Evolutionary conservation across 805 yeast species (phyloP).

Genomic region (Schwanniomyces yamadae): DNA sequence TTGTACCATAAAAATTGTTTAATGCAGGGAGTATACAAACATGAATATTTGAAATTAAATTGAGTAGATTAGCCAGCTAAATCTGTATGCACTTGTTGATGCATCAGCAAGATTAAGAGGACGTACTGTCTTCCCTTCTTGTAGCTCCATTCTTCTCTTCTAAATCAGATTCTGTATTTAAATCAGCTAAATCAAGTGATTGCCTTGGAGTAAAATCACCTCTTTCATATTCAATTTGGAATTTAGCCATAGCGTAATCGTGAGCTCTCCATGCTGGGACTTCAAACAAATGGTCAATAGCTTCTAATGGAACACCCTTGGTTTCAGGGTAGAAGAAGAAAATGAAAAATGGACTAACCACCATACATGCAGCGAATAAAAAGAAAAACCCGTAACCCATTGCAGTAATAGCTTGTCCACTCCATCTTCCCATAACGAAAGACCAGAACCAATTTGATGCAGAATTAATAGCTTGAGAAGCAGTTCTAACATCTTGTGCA

Average conservation of each 20-base stretch:
- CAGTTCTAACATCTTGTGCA: constrained; percentile 42
- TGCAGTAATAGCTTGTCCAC: constrained; percentile 42
- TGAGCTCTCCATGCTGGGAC: constrained; percentile 35
- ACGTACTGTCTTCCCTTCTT: constrained; percentile 1
- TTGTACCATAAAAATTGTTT: too few relatives aligned
- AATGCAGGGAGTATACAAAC: too few relatives aligned
- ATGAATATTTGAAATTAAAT: too few relatives aligned
- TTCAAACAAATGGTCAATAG: constrained; percentile 32
- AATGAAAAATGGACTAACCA: constrained; percentile 26
- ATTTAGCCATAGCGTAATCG: constrained; percentile 23
- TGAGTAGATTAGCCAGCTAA: constrained; percentile 5
- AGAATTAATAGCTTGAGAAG: constrained; percentile 44
- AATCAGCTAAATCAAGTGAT: neutral
- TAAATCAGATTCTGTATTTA: constrained; percentile 3
- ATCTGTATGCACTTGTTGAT: neutral
- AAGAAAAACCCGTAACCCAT: constrained; percentile 47
- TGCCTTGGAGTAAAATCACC: constrained; percentile 4
- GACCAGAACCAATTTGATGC: constrained; percentile 52
- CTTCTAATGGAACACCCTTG: constrained; percentile 34
- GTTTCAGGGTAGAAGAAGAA: constrained; percentile 40
- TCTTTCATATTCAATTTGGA: constrained; percentile 14
- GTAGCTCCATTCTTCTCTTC: constrained; percentile 1
- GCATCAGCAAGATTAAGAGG: neutral
- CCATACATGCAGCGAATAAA: constrained; percentile 35
- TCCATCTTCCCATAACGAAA: constrained; percentile 47